Percentiles rank a stretch among this genome's conserved stretches.
phyloP scores from a whole-genome alignment of 495 filamentous ascomycete species.

The Penicillium coprophilum region DNA sequence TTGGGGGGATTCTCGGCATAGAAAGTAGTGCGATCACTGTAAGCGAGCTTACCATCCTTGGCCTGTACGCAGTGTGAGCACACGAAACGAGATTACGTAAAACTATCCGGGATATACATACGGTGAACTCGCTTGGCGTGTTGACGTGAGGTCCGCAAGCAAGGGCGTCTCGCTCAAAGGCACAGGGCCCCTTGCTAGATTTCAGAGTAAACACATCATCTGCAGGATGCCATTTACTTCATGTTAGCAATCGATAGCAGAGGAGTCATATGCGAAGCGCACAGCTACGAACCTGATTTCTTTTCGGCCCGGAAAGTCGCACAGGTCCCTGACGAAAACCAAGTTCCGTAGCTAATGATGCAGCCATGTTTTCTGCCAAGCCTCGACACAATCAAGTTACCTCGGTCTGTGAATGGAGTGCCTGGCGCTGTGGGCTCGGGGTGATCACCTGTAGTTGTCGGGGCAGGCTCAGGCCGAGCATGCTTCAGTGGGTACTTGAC shows the following conservation, averaged over 20 bases:
- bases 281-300: constrained; percentile 39
- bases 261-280: neutral
- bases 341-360: constrained; percentile 66
- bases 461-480: constrained; percentile 36
- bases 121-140: constrained; percentile 45
- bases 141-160: constrained; percentile 50
- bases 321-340: constrained; percentile 69
- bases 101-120: constrained; percentile 27
- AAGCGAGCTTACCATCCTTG: constrained; percentile 47
- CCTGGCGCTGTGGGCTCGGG: constrained; percentile 45
- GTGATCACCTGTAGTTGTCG: constrained; percentile 28
- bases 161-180: constrained; percentile 47
- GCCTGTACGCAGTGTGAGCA: constrained; percentile 19
- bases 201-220: constrained; percentile 59
- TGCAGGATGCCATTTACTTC: constrained; percentile 17
- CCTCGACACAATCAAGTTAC: constrained; percentile 58
- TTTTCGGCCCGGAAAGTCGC: constrained; percentile 61
- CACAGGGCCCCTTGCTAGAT: constrained; percentile 59
- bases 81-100: neutral
- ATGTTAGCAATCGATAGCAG: neutral
- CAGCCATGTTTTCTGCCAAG: constrained; percentile 58
- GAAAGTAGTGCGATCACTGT: constrained; percentile 51
- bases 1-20: constrained; percentile 59
- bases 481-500: constrained; percentile 70
- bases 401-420: constrained; percentile 53